Evolutionary conservation across 176 grass and related monocot genomes (phyloP).

Genomic region (Otatea glauca): DNA sequence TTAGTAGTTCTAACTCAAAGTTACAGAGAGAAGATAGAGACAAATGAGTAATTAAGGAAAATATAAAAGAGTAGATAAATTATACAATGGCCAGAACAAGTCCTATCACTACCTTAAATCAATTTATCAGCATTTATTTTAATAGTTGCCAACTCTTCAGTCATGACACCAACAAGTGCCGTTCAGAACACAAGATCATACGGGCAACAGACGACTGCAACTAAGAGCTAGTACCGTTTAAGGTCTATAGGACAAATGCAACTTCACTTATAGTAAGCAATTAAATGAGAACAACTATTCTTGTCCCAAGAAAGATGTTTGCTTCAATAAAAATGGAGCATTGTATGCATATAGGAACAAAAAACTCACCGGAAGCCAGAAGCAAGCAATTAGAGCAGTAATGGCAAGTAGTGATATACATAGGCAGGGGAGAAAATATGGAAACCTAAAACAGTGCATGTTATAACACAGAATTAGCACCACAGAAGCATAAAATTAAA

Average conservation of each 20-base stretch:
- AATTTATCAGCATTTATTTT: slow-evolving; percentile 2
- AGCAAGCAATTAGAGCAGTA: slow-evolving; percentile 49
- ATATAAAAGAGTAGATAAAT: background rate
- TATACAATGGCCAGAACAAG: background rate
- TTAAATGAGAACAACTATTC: background rate
- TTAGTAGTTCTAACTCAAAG: too few species aligned
- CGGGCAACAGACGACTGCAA: background rate
- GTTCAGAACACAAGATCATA: background rate
- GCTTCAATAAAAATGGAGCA: slow-evolving; percentile 22
- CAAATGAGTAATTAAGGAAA: background rate
- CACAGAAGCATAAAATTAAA: slow-evolving; percentile 14
- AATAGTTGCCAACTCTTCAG: background rate
- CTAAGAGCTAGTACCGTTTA: background rate
- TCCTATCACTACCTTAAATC: background rate
- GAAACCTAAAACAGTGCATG: slow-evolving; percentile 66
- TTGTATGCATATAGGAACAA: background rate
- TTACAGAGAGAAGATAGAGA: too few species aligned
- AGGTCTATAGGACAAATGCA: background rate
- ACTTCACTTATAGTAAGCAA: background rate
- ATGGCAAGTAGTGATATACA: slow-evolving; percentile 56
- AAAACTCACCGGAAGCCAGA: slow-evolving; percentile 72
- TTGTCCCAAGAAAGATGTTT: slow-evolving; percentile 6
- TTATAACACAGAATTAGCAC: slow-evolving; percentile 29
- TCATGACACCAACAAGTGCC: slow-evolving; percentile 8
- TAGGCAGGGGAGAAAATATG: slow-evolving; percentile 69